phyloP scores from a whole-genome alignment of 2,329 filamentous ascomycete species.

The Diaporthe citrichinensis region DNA sequence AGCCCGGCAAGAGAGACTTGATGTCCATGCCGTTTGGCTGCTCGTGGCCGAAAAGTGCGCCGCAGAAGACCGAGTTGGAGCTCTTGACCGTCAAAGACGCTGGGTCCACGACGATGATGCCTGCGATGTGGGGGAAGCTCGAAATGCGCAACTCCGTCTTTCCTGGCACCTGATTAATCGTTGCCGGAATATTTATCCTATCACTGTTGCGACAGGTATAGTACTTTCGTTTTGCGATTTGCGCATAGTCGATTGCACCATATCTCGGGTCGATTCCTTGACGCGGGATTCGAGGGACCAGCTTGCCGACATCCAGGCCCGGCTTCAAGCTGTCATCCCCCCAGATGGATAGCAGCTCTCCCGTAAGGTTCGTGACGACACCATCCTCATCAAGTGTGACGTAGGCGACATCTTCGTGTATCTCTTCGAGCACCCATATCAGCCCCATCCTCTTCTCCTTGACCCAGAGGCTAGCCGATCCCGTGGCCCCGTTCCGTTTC shows the following conservation, averaged over 20 bases:
- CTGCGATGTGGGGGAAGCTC: slow-evolving; percentile 96
- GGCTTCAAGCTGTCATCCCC: slow-evolving; percentile 76
- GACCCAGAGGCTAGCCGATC: slow-evolving; percentile 96
- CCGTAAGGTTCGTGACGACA: slow-evolving; percentile 76
- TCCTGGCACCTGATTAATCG: slow-evolving; percentile 80
- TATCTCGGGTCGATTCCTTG: slow-evolving; percentile 78
- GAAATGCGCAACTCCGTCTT: slow-evolving; percentile 85
- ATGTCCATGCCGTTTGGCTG: slow-evolving; percentile 86
- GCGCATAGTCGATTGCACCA: slow-evolving; percentile 83
- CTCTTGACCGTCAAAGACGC: slow-evolving; percentile 84
- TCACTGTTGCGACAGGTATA: slow-evolving; percentile 88
- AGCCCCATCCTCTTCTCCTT: slow-evolving; percentile 95
- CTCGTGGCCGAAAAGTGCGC: slow-evolving; percentile 90
- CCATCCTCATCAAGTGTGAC: slow-evolving; percentile 85
- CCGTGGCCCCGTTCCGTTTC: slow-evolving; percentile 92
- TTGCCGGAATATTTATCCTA: slow-evolving; percentile 86
- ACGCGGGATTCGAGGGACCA: slow-evolving; percentile 87
- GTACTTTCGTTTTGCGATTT: slow-evolving; percentile 79
- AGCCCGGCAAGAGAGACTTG: slow-evolving; percentile 85
- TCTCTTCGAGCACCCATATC: slow-evolving; percentile 98
- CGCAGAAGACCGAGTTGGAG: slow-evolving; percentile 94
- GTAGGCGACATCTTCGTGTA: slow-evolving; percentile 90
- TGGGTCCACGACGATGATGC: slow-evolving; percentile 93
- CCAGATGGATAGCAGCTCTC: slow-evolving; percentile 90
- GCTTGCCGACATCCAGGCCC: slow-evolving; percentile 81